Evolutionary conservation across 2,329 filamentous ascomycete species (phyloP).

Genomic region (Ceratocystis papillata): DNA sequence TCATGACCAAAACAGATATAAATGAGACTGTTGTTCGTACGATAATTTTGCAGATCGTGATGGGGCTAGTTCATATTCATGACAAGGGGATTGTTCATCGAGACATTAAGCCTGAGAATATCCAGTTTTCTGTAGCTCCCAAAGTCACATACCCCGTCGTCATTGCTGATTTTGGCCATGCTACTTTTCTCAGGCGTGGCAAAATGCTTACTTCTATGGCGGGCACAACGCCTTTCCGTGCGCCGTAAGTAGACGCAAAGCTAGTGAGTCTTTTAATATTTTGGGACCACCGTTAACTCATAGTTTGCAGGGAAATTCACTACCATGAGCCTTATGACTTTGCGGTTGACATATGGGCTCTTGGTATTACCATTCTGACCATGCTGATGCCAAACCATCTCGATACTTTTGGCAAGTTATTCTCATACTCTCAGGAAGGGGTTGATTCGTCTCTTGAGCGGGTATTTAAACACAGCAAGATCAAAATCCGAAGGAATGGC

Average conservation of each 20-base stretch:
- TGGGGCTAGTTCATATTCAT: conserved; percentile 40
- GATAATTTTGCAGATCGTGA: conserved; percentile 40
- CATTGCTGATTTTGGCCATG: conserved; percentile 44
- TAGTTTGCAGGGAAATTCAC: conserved; percentile 35
- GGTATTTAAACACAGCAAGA: conserved; percentile 7
- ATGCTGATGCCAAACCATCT: conserved; percentile 27
- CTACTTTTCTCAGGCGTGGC: conserved; percentile 35
- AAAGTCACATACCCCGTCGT: conserved; percentile 38
- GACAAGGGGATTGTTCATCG: conserved; percentile 41
- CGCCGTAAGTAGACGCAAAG: conserved; percentile 37
- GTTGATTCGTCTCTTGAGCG: conserved; percentile 11
- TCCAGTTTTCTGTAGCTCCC: conserved; percentile 40
- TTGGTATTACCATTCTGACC: conserved; percentile 39
- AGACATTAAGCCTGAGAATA: conserved; percentile 46
- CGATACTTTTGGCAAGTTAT: neutral
- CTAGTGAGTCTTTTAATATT: neutral
- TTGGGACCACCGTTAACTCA: neutral
- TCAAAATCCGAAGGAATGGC: conserved; percentile 13
- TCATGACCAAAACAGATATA: conserved; percentile 29
- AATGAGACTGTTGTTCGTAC: conserved; percentile 25
- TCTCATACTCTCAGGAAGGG: neutral
- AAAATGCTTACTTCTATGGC: conserved; percentile 36
- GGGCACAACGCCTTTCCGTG: conserved; percentile 40
- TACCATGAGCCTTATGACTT: conserved; percentile 29
- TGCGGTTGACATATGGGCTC: conserved; percentile 43